These are phyloP conservation scores for Phytophthora sp. DNA, from an alignment of 352 stramenopile species.

Conservation along the genomic window DNA sequence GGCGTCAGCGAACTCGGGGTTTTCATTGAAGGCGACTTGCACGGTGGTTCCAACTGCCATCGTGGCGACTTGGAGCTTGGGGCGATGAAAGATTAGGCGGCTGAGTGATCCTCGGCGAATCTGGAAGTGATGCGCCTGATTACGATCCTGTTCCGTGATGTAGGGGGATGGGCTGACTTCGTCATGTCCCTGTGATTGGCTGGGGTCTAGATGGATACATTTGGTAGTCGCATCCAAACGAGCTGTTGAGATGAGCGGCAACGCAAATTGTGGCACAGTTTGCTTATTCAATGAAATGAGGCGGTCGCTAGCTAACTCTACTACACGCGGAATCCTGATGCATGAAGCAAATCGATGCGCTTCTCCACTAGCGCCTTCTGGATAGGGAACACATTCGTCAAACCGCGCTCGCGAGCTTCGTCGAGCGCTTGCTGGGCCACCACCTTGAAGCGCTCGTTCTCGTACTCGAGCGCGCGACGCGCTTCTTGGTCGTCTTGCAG, in stretches of 20 bases:
- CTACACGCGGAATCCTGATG: constrained; percentile 78
- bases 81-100: too few species aligned
- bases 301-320: neutral
- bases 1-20: neutral
- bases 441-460: constrained; percentile 68
- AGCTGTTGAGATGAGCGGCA: neutral
- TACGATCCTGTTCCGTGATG: neutral
- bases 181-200: neutral
- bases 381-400: constrained; percentile 74
- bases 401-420: constrained; percentile 60
- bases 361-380: constrained; percentile 77
- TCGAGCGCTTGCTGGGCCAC: constrained; percentile 58
- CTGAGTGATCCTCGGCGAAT: neutral
- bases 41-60: constrained; percentile 19
- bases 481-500: constrained; percentile 43
- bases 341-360: constrained; percentile 70
- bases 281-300: neutral
- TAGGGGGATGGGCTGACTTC: neutral
- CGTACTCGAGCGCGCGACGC: constrained; percentile 40
- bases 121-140: too few species aligned
- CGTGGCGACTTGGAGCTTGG: too few species aligned
- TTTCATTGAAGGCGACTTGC: constrained; percentile 22
- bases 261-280: neutral
- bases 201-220: neutral
- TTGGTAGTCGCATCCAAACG: neutral